Percentiles rank a stretch among this genome's conserved stretches.
Conservation (phyloP, 1,284 basidiomycete species). For the Porodaedalea pini region DNA sequence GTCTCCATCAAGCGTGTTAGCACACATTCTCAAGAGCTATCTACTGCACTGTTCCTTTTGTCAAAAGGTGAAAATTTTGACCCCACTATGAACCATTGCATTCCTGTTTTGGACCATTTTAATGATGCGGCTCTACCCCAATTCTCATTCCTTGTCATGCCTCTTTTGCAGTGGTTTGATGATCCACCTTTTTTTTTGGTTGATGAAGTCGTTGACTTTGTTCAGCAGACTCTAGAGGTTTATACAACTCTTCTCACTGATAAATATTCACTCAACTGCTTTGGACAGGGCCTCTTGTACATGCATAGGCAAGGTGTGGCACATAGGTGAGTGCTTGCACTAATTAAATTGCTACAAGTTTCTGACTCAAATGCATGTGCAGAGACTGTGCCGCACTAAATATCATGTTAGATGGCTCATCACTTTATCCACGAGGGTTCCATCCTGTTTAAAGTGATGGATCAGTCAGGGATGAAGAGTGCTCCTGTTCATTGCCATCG, state of each 20-base stretch:
- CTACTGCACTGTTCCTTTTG: slow-evolving; percentile 11
- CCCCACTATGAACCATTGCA: slow-evolving; percentile 20
- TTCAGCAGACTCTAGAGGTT: slow-evolving; percentile 20
- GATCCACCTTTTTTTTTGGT: slow-evolving; percentile 17
- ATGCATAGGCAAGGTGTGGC: slow-evolving; percentile 8
- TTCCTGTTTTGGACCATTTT: slow-evolving; percentile 21
- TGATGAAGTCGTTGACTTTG: slow-evolving; percentile 21
- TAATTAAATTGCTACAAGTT: not conserved
- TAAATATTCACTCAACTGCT: not conserved
- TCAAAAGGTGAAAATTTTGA: not conserved
- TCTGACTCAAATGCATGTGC: not conserved
- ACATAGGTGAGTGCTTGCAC: not conserved
- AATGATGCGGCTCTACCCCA: not conserved
- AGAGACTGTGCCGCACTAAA: slow-evolving; percentile 29
- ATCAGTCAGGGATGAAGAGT: not conserved
- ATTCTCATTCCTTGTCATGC: slow-evolving; percentile 18
- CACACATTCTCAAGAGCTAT: not conserved
- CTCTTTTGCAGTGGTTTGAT: slow-evolving; percentile 15
- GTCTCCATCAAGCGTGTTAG: not conserved
- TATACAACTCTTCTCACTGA: slow-evolving; percentile 17
- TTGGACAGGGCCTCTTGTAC: slow-evolving; percentile 5
- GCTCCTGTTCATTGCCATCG: slow-evolving; percentile 5
- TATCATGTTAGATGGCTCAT: slow-evolving; percentile 30
- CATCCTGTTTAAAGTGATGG: slow-evolving; percentile 23
- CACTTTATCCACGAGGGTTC: slow-evolving; percentile 28